Base-by-base conservation (phyloP, 2,329 filamentous ascomycete genomes). In the Fusarium metavorans region DNA sequence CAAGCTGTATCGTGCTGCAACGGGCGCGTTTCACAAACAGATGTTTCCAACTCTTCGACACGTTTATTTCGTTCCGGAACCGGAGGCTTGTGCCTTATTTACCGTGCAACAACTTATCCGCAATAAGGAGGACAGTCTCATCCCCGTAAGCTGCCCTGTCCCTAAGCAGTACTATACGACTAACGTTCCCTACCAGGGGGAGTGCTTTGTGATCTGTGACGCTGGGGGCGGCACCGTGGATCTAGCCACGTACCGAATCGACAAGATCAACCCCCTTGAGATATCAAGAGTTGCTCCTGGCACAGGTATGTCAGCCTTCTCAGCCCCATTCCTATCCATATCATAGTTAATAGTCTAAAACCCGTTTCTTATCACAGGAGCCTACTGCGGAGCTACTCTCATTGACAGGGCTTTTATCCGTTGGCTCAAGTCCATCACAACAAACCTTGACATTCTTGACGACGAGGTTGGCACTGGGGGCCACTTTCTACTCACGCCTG, bases 131-230 rank as follows among this genome's bases (percentile, higher is more conserved):
- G 59, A 62, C 9, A 50, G 43, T 11, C 25, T 50, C 3, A 50
- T 62, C 11, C 41, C 37, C 27, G 59, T 62, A 20, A 16, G 43
- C 25, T 50, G 18, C 4, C 5, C 11, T 13, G 16, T 39, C 27
- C 11, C 34, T 8, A 4, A 25, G 2, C 1, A 6, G 14, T 3
- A 39, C 32, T 27, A 10, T n/a, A 25, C 14, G 30, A 13, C 43
- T 62, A 25, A 50, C 14, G 9, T 14, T n/a, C 18, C 5, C 1
- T 18, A 3, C 16, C 30, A 62, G 41, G 59, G 59, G 13, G 59
- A 62, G 43, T 62, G 59, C 41, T 62, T 30, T 16, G 59, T 62
- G 20, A 50, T 62, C 23, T 62, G 59, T 39, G 59, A 62, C 43
- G 59, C 59, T 20, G 59, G 39, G 6, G 59, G 59, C 37, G 59